A percentile compares a stretch with the other conserved stretches of the same genome.
Conservation (phyloP, 1,284 basidiomycete genomes). For the Heliocybe sulcata region DNA sequence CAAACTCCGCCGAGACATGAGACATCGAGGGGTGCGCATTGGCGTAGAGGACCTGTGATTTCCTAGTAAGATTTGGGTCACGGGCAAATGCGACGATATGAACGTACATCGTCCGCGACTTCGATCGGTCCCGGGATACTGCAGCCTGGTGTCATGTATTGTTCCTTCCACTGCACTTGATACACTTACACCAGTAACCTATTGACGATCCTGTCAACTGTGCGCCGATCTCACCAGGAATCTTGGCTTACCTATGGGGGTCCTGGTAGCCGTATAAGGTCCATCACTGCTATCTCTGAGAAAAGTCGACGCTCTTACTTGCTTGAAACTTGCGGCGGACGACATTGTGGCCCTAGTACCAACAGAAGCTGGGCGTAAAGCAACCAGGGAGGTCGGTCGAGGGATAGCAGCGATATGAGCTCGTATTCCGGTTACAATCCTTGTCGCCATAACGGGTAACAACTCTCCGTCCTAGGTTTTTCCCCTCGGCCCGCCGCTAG, state of each 20-base stretch:
- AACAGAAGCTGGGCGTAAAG: background rate
- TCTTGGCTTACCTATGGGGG: background rate
- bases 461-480: background rate
- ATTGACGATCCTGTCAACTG: background rate
- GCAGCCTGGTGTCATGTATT: background rate
- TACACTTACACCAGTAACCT: slow-evolving; percentile 3
- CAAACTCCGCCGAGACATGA: slow-evolving; percentile 90
- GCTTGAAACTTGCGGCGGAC: background rate
- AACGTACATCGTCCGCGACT: slow-evolving; percentile 65
- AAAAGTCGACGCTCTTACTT: background rate
- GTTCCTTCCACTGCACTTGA: background rate
- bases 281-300: background rate
- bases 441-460: background rate
- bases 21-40: slow-evolving; percentile 86
- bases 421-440: background rate
- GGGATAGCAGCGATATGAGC: background rate
- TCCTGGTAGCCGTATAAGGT: background rate
- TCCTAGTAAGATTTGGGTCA: background rate
- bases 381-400: background rate
- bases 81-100: background rate
- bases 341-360: background rate
- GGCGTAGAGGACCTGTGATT: slow-evolving; percentile 57
- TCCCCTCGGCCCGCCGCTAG: background rate
- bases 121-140: slow-evolving; percentile 84
- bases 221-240: background rate